These are phyloP conservation scores for Papiliotrema fonsecae DNA, from an alignment of 1,284 basidiomycete genomes.

Conservation along the genomic window DNA sequence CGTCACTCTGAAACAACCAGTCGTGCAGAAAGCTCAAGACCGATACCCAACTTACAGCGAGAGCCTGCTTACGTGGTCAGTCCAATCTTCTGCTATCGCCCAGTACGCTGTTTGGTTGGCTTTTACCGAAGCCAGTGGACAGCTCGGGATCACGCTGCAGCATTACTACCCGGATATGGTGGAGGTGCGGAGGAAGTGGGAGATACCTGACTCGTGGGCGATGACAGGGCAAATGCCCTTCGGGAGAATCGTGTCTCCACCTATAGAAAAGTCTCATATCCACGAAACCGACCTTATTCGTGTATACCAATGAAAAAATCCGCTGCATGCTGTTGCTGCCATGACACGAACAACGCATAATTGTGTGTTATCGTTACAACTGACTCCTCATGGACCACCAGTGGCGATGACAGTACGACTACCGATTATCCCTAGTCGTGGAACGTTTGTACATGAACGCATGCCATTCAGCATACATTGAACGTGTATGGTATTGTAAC, in stretches of 20 bases:
- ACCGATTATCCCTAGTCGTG: no score
- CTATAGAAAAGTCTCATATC: neutral
- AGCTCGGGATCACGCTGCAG: constrained; percentile 8
- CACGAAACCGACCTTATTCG: neutral
- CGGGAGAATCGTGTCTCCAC: constrained; percentile 1
- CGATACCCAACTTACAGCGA: constrained; percentile 8
- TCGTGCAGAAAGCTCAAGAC: neutral
- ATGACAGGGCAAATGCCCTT: constrained; percentile 16
- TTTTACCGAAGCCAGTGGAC: neutral
- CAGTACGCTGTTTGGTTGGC: constrained; percentile 9
- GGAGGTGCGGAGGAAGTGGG: constrained; percentile 3
- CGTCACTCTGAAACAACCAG: no score
- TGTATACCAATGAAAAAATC: neutral
- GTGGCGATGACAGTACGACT: no score
- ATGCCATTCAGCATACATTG: no score
- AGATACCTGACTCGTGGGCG: constrained; percentile 6
- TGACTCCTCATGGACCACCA: no score
- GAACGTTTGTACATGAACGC: no score
- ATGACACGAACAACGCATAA: no score
- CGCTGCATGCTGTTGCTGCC: no score
- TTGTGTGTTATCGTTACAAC: no score
- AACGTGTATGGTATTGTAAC: no score
- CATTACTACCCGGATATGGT: constrained; percentile 10
- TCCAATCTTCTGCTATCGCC: constrained; percentile 10
- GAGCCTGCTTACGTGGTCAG: constrained; percentile 5